phyloP scores from a whole-genome alignment of 2,329 filamentous ascomycete species.

The Stagonosporopsis tanaceti region DNA sequence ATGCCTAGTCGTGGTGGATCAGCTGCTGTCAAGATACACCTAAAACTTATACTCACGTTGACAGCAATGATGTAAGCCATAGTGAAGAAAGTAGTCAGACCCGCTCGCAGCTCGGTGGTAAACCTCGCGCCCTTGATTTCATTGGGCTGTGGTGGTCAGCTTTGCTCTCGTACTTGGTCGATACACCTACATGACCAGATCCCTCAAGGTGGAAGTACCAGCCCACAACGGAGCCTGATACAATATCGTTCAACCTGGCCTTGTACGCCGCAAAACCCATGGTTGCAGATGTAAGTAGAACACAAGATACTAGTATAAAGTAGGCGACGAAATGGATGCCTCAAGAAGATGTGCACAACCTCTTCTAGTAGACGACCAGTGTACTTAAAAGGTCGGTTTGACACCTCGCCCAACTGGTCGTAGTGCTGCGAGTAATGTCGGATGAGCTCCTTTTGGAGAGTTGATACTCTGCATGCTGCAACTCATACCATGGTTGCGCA shows the following conservation, averaged over 20 bases:
- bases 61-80: constrained; percentile 68
- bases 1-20: constrained; percentile 39
- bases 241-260: constrained; percentile 40
- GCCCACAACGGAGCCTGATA: constrained; percentile 46
- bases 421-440: constrained; percentile 20
- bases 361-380: constrained; percentile 8
- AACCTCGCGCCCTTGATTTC: constrained; percentile 79
- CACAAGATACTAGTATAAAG: not conserved
- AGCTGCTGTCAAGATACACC: constrained; percentile 43
- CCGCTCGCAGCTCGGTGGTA: constrained; percentile 83
- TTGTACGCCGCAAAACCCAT: constrained; percentile 20
- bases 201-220: constrained; percentile 77
- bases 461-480: constrained; percentile 18
- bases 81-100: constrained; percentile 72
- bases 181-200: constrained; percentile 75
- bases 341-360: constrained; percentile 14
- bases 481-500: constrained; percentile 14
- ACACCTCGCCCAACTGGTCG: constrained; percentile 20
- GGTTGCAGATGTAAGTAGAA: constrained; percentile 4
- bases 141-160: constrained; percentile 60
- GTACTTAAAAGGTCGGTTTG: constrained; percentile 20
- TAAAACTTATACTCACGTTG: constrained; percentile 53
- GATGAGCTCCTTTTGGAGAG: constrained; percentile 16
- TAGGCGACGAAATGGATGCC: constrained; percentile 6
- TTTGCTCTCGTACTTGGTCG: not conserved